Evolutionary conservation across 1,284 basidiomycete species (phyloP), one percentile per base, ranked within the genome.

Genomic region (Cutaneotrichosporon sp.): DNA sequence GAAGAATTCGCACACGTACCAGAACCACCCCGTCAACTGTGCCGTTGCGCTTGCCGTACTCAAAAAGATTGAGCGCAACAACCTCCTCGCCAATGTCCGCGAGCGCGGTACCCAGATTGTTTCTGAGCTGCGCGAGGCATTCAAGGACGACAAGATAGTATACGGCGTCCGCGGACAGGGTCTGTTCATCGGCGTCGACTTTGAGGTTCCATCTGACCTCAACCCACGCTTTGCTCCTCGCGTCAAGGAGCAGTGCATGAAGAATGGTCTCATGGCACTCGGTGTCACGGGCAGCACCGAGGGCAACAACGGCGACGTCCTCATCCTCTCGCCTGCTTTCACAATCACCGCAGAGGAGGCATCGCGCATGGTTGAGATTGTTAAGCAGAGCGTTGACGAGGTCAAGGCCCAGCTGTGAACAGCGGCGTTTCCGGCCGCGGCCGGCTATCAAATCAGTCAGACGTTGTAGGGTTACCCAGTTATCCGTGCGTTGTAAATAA

Each of bases 1-100:
- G 60, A 64, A 87, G 69, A 88, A 89, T 67, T 87, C 86, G 0
- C 88, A 91, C 70, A 90, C 88, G 1, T 92, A 90, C 68, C 88
- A 90, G 78, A 85, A 82, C 64, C 83, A 88, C 68, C 87, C 87
- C 2, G 66, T 88, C 55, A 80, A 84, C 10, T 89, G 86, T 62
- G 85, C 85, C 3, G 87, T 86, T 10, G 79, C 88, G 13, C 78
- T 89, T 26, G 88, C 87, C 1, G 89, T 90, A 34, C 85, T 89
- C 65, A 77, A 81, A 42, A 84, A 87, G 42, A 83, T 91, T 52
- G 73, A 77, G 53, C 72, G 79, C 4, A 85, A 88, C 58, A 80
- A 85, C 54, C 78, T 91, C 10, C 34, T 68, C 13, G 46, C 30
- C 9, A 65, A 65, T 47, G 64, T 66, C 18, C 39, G 45, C 7